phyloP scores from a whole-genome alignment of 139 green algal species.

The Mesotaenium endlicherianum region DNA sequence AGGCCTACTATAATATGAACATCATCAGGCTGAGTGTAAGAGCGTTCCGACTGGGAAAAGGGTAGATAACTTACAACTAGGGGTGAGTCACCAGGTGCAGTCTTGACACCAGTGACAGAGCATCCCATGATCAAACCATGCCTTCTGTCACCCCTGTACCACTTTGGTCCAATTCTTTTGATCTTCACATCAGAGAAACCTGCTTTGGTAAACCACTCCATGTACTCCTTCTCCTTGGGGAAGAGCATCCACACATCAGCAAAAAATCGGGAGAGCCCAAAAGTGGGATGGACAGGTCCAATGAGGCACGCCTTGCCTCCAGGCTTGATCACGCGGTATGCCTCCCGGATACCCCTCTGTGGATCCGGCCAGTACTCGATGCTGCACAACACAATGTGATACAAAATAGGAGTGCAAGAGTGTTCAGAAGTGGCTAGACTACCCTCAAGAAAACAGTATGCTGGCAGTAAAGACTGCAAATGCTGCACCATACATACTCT shows the following conservation, averaged over 20 bases:
- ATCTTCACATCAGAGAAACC: conserved; percentile 89
- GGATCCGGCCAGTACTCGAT: conserved; percentile 93
- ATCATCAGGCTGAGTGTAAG: too few species aligned
- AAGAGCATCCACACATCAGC: conserved; percentile 96
- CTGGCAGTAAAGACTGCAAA: too few species aligned
- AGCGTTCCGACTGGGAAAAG: too few species aligned
- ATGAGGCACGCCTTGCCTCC: conserved; percentile 90
- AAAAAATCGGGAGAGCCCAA: conserved; percentile 78
- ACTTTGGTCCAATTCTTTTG: conserved; percentile 87
- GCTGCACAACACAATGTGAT: conserved; percentile 12
- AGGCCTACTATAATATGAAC: too few species aligned
- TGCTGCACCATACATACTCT: too few species aligned
- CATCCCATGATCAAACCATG: conserved; percentile 97
- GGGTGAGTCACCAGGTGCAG: conserved; percentile 56
- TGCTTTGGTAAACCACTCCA: conserved; percentile 89
- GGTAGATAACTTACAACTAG: conserved; percentile 41
- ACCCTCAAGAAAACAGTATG: conserved; percentile 4
- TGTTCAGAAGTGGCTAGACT: too few species aligned
- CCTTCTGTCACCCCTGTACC: conserved; percentile 88
- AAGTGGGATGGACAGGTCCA: conserved; percentile 87
- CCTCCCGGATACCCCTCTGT: conserved; percentile 77
- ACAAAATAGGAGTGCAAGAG: conserved; percentile 10
- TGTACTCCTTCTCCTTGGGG: conserved; percentile 92
- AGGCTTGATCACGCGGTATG: conserved; percentile 88
- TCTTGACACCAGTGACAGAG: conserved; percentile 86